A percentile compares a stretch with the other conserved stretches of the same genome.
Evolutionary conservation across 1,284 basidiomycete species (phyloP).

Genomic region (Thecaphora frezii): DNA sequence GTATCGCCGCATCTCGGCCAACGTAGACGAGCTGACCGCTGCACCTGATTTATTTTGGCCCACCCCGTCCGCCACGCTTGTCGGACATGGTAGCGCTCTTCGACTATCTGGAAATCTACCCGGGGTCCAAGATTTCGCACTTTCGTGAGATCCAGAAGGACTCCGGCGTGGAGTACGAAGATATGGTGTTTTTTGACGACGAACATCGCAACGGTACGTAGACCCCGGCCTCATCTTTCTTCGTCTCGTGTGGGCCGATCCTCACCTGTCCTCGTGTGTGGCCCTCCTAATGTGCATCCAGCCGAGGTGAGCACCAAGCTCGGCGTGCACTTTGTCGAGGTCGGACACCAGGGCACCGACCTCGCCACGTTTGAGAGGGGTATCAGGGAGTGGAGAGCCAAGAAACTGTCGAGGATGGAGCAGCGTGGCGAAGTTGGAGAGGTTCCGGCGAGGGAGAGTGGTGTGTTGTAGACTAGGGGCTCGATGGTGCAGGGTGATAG

Average conservation of each 20-base stretch:
- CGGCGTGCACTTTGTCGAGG: conserved; percentile 54
- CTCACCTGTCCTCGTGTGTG: background rate
- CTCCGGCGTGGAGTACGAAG: conserved; percentile 43
- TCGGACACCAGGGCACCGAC: conserved; percentile 47
- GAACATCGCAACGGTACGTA: conserved; percentile 39
- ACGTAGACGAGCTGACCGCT: background rate
- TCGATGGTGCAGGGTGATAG: no score
- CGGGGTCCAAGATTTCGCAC: conserved; percentile 52
- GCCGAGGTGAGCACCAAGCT: conserved; percentile 50
- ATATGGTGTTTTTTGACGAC: conserved; percentile 58
- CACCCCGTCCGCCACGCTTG: background rate
- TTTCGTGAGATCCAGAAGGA: conserved; percentile 40
- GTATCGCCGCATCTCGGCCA: background rate
- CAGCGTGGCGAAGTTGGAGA: background rate
- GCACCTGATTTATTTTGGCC: no score
- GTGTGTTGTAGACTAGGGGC: background rate
- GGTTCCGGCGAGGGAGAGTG: background rate
- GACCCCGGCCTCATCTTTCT: background rate
- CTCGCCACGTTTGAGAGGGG: conserved; percentile 43
- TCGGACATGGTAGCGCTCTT: conserved; percentile 25
- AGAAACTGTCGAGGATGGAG: conserved; percentile 11
- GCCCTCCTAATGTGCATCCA: conserved; percentile 5
- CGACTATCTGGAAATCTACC: conserved; percentile 54
- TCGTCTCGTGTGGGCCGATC: background rate
- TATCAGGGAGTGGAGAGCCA: conserved; percentile 43